A percentile compares a stretch with the other conserved stretches of the same genome.
Conservation (phyloP, 1,284 basidiomycete species). For the Schizophyllum commune region DNA sequence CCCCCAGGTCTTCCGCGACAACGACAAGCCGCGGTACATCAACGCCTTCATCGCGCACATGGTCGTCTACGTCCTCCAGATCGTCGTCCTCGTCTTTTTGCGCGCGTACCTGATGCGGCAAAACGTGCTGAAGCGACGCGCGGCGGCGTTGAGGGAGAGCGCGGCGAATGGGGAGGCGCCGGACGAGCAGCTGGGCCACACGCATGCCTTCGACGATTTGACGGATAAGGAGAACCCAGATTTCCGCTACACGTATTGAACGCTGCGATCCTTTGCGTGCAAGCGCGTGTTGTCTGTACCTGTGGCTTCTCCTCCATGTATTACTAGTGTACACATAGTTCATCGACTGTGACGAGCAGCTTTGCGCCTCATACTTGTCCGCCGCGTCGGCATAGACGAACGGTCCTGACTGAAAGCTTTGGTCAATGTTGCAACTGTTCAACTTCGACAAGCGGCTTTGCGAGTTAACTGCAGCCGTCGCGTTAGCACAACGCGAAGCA, state of each 20-base stretch:
- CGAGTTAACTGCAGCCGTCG: too few relatives aligned
- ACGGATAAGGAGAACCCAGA: constrained; percentile 43
- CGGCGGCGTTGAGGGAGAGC: constrained; percentile 21
- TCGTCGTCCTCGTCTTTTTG: constrained; percentile 32
- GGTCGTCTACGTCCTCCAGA: constrained; percentile 39
- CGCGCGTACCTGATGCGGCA: constrained; percentile 36
- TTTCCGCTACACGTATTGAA: constrained; percentile 37
- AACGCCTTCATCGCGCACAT: constrained; percentile 43
- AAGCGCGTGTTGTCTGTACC: constrained; percentile 53
- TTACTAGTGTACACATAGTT: not conserved
- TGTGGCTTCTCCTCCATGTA: not conserved
- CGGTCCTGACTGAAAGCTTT: not conserved
- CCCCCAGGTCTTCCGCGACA: constrained; percentile 34
- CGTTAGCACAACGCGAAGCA: too few relatives aligned
- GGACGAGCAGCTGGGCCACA: constrained; percentile 31
- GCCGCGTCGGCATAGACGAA: not conserved
- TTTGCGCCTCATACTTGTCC: too few relatives aligned
- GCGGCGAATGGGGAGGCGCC: constrained; percentile 20
- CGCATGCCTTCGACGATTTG: constrained; percentile 40
- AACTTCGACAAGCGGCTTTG: not conserved
- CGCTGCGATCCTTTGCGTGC: constrained; percentile 26
- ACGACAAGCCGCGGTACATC: constrained; percentile 40
- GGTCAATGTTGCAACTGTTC: too few relatives aligned
- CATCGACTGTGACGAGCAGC: constrained; percentile 52
- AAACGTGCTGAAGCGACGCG: constrained; percentile 37